These are phyloP conservation scores for Podospora conica DNA, from an alignment of 495 filamentous ascomycete genomes.

Conservation along the genomic window DNA sequence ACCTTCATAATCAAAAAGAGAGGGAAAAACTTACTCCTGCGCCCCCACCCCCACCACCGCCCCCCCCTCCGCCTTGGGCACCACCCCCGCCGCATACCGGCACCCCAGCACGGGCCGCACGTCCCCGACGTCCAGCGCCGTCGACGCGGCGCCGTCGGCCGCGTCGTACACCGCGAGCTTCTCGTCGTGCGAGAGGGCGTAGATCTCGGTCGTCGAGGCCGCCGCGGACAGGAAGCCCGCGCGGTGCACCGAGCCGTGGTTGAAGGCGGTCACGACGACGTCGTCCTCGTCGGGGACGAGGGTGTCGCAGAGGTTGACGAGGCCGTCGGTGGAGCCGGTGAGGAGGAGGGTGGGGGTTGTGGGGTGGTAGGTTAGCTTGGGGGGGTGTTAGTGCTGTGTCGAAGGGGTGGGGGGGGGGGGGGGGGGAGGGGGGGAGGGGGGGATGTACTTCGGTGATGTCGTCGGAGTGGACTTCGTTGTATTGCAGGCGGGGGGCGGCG, in stretches of 20 bases:
- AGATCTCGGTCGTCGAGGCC: conserved; percentile 52
- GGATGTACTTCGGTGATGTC: conserved; percentile 80
- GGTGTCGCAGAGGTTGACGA: conserved; percentile 80
- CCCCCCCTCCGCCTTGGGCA: conserved; percentile 48
- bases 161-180: conserved; percentile 67
- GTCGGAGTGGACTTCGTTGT: conserved; percentile 85
- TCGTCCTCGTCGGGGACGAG: conserved; percentile 76
- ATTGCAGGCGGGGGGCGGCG: conserved; percentile 49
- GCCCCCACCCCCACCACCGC: conserved; percentile 57
- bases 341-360: conserved; percentile 57
- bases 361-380: conserved; percentile 68
- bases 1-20: background rate
- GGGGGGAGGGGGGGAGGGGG: background rate
- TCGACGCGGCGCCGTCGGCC: conserved; percentile 47
- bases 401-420: background rate
- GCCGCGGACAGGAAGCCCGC: conserved; percentile 72
- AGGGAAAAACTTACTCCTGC: conserved; percentile 42
- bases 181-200: conserved; percentile 75
- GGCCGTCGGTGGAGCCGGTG: conserved; percentile 86
- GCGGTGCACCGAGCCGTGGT: conserved; percentile 82
- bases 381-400: background rate
- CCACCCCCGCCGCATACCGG: conserved; percentile 77
- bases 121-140: conserved; percentile 65
- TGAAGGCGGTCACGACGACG: conserved; percentile 76
- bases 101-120: conserved; percentile 62